These are phyloP conservation scores for Penicillium coprophilum DNA, from an alignment of 495 filamentous ascomycete species.

Conservation along the genomic window DNA sequence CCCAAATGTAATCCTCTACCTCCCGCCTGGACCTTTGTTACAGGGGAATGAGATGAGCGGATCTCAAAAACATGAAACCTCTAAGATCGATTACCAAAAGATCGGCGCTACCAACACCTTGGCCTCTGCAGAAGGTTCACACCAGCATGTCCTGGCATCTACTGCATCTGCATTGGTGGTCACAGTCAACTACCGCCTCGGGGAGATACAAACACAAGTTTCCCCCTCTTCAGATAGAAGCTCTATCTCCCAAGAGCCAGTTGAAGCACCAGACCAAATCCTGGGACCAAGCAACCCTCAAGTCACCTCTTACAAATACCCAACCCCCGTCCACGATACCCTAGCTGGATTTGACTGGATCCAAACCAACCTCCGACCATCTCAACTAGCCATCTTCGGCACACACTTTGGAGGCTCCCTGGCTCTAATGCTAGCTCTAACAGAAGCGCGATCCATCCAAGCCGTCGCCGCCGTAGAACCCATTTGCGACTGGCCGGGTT, in stretches of 20 bases:
- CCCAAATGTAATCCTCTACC: slow-evolving; percentile 40
- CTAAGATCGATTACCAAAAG: background rate
- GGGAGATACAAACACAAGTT: slow-evolving; percentile 34
- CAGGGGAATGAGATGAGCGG: background rate
- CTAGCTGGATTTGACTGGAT: slow-evolving; percentile 44
- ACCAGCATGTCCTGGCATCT: slow-evolving; percentile 29
- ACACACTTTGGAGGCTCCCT: slow-evolving; percentile 56
- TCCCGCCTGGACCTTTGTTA: slow-evolving; percentile 42
- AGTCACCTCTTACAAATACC: slow-evolving; percentile 30
- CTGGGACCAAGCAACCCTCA: background rate
- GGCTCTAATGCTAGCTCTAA: slow-evolving; percentile 58
- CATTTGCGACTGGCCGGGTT: slow-evolving; percentile 42
- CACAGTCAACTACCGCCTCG: slow-evolving; percentile 46
- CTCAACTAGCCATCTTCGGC: slow-evolving; percentile 49
- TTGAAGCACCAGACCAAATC: background rate
- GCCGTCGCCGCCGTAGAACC: slow-evolving; percentile 39
- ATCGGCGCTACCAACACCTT: background rate
- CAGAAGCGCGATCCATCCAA: slow-evolving; percentile 49
- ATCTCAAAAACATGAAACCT: background rate
- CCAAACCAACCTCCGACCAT: slow-evolving; percentile 28
- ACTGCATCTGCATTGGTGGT: slow-evolving; percentile 37
- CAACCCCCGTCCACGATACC: slow-evolving; percentile 45
- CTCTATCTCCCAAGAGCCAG: background rate
- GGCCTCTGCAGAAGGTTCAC: slow-evolving; percentile 5
- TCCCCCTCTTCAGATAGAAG: background rate